A percentile compares a stretch with the other conserved stretches of the same genome.
Conservation (phyloP, 164 flowering plant genomes). For the Tinospora cordifolia region DNA sequence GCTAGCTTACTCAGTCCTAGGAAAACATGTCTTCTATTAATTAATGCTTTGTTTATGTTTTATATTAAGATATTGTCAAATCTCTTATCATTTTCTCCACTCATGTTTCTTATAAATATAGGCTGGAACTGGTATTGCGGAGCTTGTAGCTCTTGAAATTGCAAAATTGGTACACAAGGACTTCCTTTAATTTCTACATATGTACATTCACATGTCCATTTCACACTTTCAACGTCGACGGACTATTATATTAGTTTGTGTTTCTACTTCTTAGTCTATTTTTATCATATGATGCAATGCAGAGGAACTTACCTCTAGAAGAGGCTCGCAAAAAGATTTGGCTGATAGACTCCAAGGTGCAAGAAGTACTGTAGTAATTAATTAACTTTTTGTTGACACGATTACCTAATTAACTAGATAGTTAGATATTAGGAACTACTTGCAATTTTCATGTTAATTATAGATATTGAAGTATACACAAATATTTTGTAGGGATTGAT, state of each 20-base stretch:
- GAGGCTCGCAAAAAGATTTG: constrained; percentile 83
- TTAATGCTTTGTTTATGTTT: too few species aligned
- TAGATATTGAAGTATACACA: too few species aligned
- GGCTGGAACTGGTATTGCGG: constrained; percentile 98
- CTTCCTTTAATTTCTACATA: background rate
- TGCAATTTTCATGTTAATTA: constrained; percentile 13
- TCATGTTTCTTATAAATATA: constrained; percentile 22
- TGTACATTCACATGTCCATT: background rate
- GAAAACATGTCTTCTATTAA: too few species aligned
- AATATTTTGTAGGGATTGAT: constrained; percentile 49
- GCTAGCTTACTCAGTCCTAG: too few species aligned
- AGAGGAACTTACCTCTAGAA: constrained; percentile 54
- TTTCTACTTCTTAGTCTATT: too few species aligned
- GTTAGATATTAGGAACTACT: background rate
- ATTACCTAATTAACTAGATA: too few species aligned
- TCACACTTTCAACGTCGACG: background rate
- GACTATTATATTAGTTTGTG: background rate
- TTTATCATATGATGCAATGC: constrained; percentile 25
- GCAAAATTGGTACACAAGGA: constrained; percentile 50
- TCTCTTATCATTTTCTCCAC: background rate
- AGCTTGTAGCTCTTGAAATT: constrained; percentile 82
- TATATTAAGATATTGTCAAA: too few species aligned
- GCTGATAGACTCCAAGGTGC: constrained; percentile 94
- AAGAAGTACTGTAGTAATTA: constrained; percentile 6
- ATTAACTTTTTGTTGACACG: background rate